Evolutionary conservation across 2,329 filamentous ascomycete species (phyloP), one percentile per base, ranked within the genome.

Genomic region (Ampelomyces quisqualis): DNA sequence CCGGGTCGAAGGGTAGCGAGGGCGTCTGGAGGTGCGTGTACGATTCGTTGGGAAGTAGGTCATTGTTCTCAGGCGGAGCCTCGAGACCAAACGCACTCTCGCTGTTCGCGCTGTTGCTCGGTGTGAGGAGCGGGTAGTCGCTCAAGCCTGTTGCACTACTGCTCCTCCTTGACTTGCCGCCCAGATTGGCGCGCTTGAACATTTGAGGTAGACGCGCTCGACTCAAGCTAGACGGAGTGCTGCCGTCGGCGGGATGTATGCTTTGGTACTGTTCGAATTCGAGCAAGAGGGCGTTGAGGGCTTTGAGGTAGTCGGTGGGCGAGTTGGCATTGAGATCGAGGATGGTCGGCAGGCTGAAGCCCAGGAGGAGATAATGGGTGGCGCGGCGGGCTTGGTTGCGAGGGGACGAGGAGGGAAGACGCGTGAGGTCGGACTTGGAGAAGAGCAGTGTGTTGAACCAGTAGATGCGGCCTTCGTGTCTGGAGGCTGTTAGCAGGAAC

Each of bases 361-460:
- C 93, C 3, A 98, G 84, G 21, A 97, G 80, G 42, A 98, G 82
- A 68, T 91, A 95, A 68, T 95, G 95, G 36, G 90, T 94, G 23
- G 93, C 91, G 56, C 93, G 88, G 43, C 90, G 86, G 47, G 88
- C 85, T 34, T 96, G 81, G 64, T 91, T 93, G 51, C 86, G 83
- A 3, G 82, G 74, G 44, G 94, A 87, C 64, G 94, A 91, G 64
- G 89, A 95, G 31, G 91, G 84, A 74, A 96, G 85, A 61, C 85
- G 84, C 36, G 79, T 74, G 22, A 97, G 77, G 67, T 95, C 89
- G 20, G 80, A 70, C 59, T 88, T 86, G 52, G 90, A 88, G 70
- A 95, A 95, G 62, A 95, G 86, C 46, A 95, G 81, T 0, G 93
- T 96, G 71, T 96, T 96, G 76, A 97, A 96, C 90, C 93, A 97